Conservation (phyloP, 2,329 filamentous ascomycete species). For the Septoria linicola region DNA sequence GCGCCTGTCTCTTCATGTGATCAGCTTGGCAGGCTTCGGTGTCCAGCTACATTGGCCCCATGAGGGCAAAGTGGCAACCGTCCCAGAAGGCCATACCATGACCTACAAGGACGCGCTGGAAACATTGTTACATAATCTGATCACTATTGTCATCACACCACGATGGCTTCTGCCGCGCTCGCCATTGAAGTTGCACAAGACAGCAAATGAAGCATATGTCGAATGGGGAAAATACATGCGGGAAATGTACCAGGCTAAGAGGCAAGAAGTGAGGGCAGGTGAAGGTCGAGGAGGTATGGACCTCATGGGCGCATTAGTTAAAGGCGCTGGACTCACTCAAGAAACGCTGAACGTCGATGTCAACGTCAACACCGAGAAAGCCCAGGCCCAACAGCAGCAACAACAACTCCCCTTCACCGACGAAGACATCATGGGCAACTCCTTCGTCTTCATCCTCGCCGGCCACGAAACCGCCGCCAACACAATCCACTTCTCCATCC, state of each 20-base stretch:
- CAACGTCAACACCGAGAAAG: conserved; percentile 44
- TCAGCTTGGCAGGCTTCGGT: conserved; percentile 71
- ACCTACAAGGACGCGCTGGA: conserved; percentile 65
- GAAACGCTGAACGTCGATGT: conserved; percentile 45
- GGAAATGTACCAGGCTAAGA: conserved; percentile 65
- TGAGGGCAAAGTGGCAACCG: conserved; percentile 44
- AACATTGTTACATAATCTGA: conserved; percentile 61
- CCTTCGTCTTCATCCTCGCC: conserved; percentile 63
- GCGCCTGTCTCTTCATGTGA: conserved; percentile 59
- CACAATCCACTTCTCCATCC: conserved; percentile 67
- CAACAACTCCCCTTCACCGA: conserved; percentile 50
- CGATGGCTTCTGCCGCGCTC: conserved; percentile 54
- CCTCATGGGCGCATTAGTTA: conserved; percentile 56
- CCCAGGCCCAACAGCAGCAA: conserved; percentile 43
- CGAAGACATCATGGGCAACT: conserved; percentile 70
- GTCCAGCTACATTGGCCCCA: conserved; percentile 58
- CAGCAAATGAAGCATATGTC: conserved; percentile 54
- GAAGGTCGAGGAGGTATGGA: conserved; percentile 50
- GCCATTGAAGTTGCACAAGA: conserved; percentile 54
- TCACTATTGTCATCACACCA: conserved; percentile 62
- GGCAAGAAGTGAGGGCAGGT: conserved; percentile 44
- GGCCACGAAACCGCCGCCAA: conserved; percentile 82
- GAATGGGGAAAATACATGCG: conserved; percentile 71
- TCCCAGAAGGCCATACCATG: conserved; percentile 58
- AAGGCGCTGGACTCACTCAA: conserved; percentile 43